These are phyloP conservation scores for Debaryomyces tyrocola DNA, from an alignment of 805 yeast genomes.

Conservation along the genomic window DNA sequence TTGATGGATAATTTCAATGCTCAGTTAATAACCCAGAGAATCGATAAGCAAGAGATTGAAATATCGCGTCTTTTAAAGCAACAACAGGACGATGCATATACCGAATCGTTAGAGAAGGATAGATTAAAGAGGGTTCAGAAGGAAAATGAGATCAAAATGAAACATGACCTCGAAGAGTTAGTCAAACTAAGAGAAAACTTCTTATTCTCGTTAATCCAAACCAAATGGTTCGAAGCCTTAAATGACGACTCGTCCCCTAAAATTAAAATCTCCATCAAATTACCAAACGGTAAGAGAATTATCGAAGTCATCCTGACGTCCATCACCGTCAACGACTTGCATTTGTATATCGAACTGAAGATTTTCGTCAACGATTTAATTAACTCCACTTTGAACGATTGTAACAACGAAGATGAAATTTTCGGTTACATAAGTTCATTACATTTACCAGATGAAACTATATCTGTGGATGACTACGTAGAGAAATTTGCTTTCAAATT, in stretches of 20 bases:
- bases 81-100: slow-evolving; percentile 44
- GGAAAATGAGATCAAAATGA: slow-evolving; percentile 15
- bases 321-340: slow-evolving; percentile 47
- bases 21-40: slow-evolving; percentile 35
- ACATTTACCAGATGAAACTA: not conserved
- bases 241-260: slow-evolving; percentile 8
- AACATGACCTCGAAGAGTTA: slow-evolving; percentile 4
- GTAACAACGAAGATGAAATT: slow-evolving; percentile 16
- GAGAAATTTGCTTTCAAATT: slow-evolving; percentile 29
- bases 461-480: slow-evolving; percentile 21
- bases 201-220: slow-evolving; percentile 14
- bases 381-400: not conserved
- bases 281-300: slow-evolving; percentile 52
- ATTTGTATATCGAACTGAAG: slow-evolving; percentile 48
- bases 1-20: slow-evolving; percentile 33
- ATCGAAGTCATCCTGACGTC: slow-evolving; percentile 43
- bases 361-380: slow-evolving; percentile 16
- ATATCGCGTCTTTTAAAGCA: slow-evolving; percentile 37
- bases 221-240: slow-evolving; percentile 12
- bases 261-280: slow-evolving; percentile 50
- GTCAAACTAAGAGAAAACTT: slow-evolving; percentile 17
- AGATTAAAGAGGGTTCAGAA: slow-evolving; percentile 50
- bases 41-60: slow-evolving; percentile 43
- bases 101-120: slow-evolving; percentile 49
- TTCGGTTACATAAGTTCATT: slow-evolving; percentile 1